Evolutionary conservation across 2,329 filamentous ascomycete species (phyloP), one percentile per base, ranked within the genome.

Genomic region (Juglanconis juglandina): DNA sequence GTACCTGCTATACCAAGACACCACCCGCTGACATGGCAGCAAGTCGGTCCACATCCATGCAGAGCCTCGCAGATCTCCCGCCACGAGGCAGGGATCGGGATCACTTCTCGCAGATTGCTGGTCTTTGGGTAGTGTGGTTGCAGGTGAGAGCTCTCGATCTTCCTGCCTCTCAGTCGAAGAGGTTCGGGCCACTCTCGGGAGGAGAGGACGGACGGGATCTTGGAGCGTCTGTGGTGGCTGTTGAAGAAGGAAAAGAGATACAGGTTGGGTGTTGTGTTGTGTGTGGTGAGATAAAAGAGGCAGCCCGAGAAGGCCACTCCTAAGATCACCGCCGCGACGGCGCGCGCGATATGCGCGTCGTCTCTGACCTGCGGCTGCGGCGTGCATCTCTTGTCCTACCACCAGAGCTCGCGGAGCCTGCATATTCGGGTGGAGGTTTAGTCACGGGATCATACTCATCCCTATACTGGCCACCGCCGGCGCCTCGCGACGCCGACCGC

Each of bases 381-480:
- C 73, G 68, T 49, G 72, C 68, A 62, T 70, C 66, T 56, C 68
- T 65, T 59, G 74, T 79, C 69, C 78, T 74, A 66, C 75, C 73
- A 53, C 77, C 78, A 30, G 77, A 78, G 69, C 78, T 80, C 53
- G 72, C 71, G 60, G 60, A 63, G 51, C 58, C 63, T 64, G 63
- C 61, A 44, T 62, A 61, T 17, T 62, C 53, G 53, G 55, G 58
- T 58, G 60, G 62, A 37, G 51, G 46, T 60, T 63, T 61, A 64
- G 60, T 60, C 56, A 58, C 60, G 35, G 52, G 53, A 54, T 60
- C 61, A 62, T 62, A 58, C 13, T 63, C 62, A 56, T 59, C 56
- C 59, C 62, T 61, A 17, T 53, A 53, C 33, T 44, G 30, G 5
- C 50, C 50, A 33, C 50, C 56, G 39, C 33, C 56, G n/a, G 49